Conservation (phyloP, 139 green algal species). For the Asterochloris sp. region DNA sequence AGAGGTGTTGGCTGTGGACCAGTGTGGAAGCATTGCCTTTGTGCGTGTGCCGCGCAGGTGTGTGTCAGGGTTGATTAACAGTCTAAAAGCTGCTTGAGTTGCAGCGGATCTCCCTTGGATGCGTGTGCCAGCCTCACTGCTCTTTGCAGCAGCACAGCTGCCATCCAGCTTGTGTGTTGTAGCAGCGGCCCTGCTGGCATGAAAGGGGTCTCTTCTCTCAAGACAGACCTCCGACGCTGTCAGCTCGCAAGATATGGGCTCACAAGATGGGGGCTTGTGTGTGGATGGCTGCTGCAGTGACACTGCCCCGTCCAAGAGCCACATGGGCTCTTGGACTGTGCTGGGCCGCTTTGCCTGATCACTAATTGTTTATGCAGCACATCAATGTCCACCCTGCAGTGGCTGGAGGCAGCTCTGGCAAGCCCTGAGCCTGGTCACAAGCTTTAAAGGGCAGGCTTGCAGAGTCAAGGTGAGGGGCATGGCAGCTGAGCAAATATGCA, state of each 20-base stretch:
- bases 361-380: not conserved
- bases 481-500: not conserved
- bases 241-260: slow-evolving; percentile 15
- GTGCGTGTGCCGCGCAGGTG: too few relatives aligned
- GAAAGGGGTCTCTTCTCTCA: too few relatives aligned
- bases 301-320: not conserved
- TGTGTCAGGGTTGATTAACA: too few relatives aligned
- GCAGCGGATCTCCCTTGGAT: too few relatives aligned
- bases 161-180: too few relatives aligned
- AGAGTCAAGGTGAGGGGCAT: not conserved
- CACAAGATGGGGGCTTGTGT: slow-evolving; percentile 2
- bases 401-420: slow-evolving; percentile 12
- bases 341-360: not conserved
- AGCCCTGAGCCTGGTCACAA: slow-evolving; percentile 10
- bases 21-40: too few relatives aligned
- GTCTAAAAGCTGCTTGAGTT: too few relatives aligned
- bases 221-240: not conserved
- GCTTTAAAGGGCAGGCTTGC: slow-evolving; percentile 11
- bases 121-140: too few relatives aligned
- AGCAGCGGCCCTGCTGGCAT: too few relatives aligned
- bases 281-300: not conserved
- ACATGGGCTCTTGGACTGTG: not conserved
- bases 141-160: too few relatives aligned
- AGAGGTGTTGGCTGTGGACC: not conserved
- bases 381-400: not conserved